Percentiles rank a stretch among this genome's conserved stretches.
Evolutionary conservation across 306 rosid species (phyloP).

Genomic region (Citrullus colocynthis): DNA sequence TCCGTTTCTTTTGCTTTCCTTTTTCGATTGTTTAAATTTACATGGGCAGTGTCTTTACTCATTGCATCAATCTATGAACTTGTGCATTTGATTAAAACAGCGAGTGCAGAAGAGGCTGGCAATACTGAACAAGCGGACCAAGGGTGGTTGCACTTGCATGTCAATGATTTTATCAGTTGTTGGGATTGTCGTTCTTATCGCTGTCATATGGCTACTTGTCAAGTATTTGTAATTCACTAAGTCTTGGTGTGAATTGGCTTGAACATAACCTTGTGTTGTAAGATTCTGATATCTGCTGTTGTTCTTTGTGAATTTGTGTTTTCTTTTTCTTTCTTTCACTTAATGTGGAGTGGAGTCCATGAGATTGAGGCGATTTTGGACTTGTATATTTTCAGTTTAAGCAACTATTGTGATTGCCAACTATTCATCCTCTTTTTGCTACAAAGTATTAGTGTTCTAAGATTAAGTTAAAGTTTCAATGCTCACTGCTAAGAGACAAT

Average conservation of each 20-base stretch:
- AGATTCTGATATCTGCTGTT: background rate
- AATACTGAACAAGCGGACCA: conserved; percentile 62
- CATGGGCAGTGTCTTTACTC: background rate
- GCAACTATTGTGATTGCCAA: background rate
- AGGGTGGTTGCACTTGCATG: conserved; percentile 93
- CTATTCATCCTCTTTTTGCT: background rate
- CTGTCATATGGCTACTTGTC: conserved; percentile 50
- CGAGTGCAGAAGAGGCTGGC: conserved; percentile 94
- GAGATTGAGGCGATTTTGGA: background rate
- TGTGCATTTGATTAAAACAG: conserved; percentile 38
- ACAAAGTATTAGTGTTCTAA: background rate
- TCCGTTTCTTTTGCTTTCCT: background rate
- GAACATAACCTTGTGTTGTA: conserved; percentile 3
- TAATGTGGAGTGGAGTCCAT: background rate
- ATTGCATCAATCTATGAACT: conserved; percentile 3
- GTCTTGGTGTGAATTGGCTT: conserved; percentile 15
- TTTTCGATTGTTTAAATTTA: background rate
- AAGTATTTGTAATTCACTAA: conserved; percentile 46
- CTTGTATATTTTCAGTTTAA: background rate
- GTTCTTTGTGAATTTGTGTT: background rate
- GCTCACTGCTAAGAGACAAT: background rate
- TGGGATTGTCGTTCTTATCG: conserved; percentile 63
- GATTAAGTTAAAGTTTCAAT: background rate
- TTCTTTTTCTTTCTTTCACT: background rate
- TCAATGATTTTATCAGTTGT: conserved; percentile 64